Evolutionary conservation across 257 asterid species (phyloP).

Genomic region (Solanum phureja): DNA sequence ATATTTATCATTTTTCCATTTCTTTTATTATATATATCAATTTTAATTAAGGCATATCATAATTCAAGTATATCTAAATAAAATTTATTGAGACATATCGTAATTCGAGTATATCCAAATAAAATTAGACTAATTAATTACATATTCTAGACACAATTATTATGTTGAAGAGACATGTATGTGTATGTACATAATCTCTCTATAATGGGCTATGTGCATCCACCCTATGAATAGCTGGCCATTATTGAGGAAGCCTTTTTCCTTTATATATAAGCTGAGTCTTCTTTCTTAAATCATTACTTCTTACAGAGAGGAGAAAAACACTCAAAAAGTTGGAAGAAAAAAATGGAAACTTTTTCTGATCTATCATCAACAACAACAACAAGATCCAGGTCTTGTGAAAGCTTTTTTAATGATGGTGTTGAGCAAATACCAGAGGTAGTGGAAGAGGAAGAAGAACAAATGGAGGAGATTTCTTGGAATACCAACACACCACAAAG

Average conservation of each 20-base stretch:
- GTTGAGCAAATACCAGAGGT: neutral
- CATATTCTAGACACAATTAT: neutral
- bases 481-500: neutral
- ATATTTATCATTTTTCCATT: too few relatives aligned
- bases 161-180: neutral
- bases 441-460: neutral
- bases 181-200: neutral
- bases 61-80: neutral
- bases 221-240: slow-evolving; percentile 5
- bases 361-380: neutral
- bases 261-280: slow-evolving; percentile 6
- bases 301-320: neutral
- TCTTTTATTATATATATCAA: neutral
- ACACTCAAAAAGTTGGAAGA: neutral
- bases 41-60: neutral
- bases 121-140: neutral
- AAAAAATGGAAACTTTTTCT: neutral
- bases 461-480: neutral
- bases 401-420: neutral
- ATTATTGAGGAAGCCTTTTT: neutral
- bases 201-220: neutral
- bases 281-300: neutral
- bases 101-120: neutral
- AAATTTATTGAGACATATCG: neutral
- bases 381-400: slow-evolving; percentile 9